Evolutionary conservation across 169 alveolate genomes (phyloP).

Genomic region (Plasmodium vivax): DNA sequence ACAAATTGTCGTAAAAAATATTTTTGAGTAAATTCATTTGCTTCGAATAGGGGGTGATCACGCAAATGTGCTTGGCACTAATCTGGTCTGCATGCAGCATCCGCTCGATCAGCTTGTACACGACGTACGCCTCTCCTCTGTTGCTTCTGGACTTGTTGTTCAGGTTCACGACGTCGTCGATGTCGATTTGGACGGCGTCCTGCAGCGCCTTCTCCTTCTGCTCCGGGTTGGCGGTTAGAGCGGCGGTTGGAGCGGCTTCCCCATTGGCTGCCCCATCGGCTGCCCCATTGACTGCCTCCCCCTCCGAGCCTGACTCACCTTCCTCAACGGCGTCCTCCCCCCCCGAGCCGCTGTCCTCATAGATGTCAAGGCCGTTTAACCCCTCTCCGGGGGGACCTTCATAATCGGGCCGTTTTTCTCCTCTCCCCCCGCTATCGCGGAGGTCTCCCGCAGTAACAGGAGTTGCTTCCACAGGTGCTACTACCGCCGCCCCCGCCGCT

Average conservation of each 20-base stretch:
- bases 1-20: conserved; percentile 43
- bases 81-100: conserved; percentile 24
- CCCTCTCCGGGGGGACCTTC: background rate
- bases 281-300: background rate
- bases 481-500: no score
- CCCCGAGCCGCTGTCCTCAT: background rate
- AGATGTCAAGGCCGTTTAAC: background rate
- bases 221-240: no score
- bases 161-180: conserved; percentile 49
- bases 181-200: conserved; percentile 20
- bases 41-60: conserved; percentile 66
- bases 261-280: background rate
- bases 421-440: background rate
- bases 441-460: background rate
- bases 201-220: conserved; percentile 11
- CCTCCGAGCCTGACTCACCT: background rate
- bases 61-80: conserved; percentile 28
- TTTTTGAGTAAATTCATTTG: conserved; percentile 48
- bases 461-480: background rate
- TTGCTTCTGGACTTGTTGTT: conserved; percentile 62
- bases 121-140: conserved; percentile 68
- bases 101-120: conserved; percentile 39
- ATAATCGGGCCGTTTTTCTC: background rate
- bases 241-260: no score
- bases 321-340: background rate